These are phyloP conservation scores for Lasiosphaeriaceae sp. DNA, from an alignment of 495 filamentous ascomycete species.

Conservation along the genomic window DNA sequence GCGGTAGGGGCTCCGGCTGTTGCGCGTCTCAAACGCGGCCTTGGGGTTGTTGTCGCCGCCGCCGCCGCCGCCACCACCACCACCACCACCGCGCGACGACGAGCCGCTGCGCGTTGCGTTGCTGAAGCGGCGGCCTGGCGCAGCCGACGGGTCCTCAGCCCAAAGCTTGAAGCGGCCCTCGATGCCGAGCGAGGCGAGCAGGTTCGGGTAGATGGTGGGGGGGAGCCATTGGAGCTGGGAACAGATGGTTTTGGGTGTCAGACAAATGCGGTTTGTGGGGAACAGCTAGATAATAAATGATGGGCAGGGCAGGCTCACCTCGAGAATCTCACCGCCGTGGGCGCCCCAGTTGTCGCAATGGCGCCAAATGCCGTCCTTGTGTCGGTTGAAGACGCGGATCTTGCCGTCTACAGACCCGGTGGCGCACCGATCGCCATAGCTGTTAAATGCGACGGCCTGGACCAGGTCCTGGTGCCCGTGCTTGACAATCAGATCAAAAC, in stretches of 20 bases:
- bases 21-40: constrained; percentile 43
- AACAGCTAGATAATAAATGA: too few species aligned
- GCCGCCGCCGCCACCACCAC: constrained; percentile 2
- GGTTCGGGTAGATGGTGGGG: constrained; percentile 53
- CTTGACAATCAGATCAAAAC: constrained; percentile 45
- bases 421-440: constrained; percentile 84
- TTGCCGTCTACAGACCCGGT: constrained; percentile 90
- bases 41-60: constrained; percentile 11
- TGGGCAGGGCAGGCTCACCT: constrained; percentile 58
- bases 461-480: constrained; percentile 68
- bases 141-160: constrained; percentile 78
- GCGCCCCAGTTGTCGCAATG: constrained; percentile 85
- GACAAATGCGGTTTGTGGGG: not conserved
- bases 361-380: constrained; percentile 72
- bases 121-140: constrained; percentile 75
- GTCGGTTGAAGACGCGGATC: constrained; percentile 83
- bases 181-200: constrained; percentile 65
- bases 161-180: constrained; percentile 86
- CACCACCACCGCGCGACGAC: not conserved
- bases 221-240: constrained; percentile 72
- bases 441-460: constrained; percentile 65
- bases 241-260: not conserved
- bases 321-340: constrained; percentile 85
- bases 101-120: constrained; percentile 1
- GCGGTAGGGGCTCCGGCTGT: constrained; percentile 46